Evolutionary conservation across 75 land plant species (phyloP).

Genomic region (Pinus albicaulis): DNA sequence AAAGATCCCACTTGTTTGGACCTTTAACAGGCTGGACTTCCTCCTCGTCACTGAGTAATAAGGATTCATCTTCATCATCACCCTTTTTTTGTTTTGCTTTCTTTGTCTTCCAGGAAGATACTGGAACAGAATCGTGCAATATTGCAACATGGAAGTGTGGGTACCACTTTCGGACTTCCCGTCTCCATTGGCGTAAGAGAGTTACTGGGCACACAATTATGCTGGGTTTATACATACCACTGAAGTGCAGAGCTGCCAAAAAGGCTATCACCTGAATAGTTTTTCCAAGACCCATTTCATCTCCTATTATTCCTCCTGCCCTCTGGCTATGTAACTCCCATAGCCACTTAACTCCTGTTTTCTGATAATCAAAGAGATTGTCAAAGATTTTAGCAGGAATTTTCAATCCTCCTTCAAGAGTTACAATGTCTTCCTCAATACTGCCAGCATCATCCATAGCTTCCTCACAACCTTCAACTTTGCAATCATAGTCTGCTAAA

Average conservation of each 20-base stretch:
- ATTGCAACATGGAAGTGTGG: constrained; percentile 77
- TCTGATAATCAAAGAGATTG: constrained; percentile 92
- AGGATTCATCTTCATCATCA: constrained; percentile 57
- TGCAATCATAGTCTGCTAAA: constrained; percentile 12
- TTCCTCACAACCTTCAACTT: constrained; percentile 27
- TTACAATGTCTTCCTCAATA: constrained; percentile 40
- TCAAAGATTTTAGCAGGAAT: constrained; percentile 65
- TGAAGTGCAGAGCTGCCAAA: constrained; percentile 85
- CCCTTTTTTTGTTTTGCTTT: constrained; percentile 30
- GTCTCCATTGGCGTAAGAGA: constrained; percentile 89
- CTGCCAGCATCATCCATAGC: constrained; percentile 30
- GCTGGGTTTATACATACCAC: constrained; percentile 86
- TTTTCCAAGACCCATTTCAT: constrained; percentile 99
- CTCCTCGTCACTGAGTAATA: constrained; percentile 46
- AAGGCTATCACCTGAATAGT: constrained; percentile 93
- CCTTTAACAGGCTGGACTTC: constrained; percentile 19
- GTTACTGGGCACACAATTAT: constrained; percentile 94
- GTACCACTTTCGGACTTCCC: constrained; percentile 91
- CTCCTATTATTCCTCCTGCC: constrained; percentile 98
- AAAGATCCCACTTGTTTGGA: constrained; percentile 73
- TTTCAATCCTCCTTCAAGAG: constrained; percentile 90
- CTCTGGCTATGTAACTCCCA: constrained; percentile 98
- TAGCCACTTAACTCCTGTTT: constrained; percentile 96
- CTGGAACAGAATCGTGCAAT: constrained; percentile 84
- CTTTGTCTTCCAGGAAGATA: constrained; percentile 21